phyloP scores from a whole-genome alignment of 2,329 filamentous ascomycete genomes.

The Penicillium sp. region DNA sequence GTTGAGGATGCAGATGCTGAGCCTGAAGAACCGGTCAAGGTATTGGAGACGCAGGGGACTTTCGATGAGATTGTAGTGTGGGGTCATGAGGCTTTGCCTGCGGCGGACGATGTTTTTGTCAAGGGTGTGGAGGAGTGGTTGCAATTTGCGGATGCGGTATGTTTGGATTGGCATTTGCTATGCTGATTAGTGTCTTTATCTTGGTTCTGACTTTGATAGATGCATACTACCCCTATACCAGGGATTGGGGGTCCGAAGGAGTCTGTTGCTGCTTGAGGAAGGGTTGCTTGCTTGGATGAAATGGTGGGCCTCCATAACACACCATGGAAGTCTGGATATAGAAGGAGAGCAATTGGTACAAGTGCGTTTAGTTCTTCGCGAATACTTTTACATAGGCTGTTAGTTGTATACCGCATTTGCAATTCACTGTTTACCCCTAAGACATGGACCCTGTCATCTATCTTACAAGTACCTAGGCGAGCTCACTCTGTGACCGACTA shows the following conservation, averaged over 20 bases:
- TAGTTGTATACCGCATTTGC: too few relatives aligned
- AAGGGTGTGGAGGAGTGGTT: slow-evolving; percentile 80
- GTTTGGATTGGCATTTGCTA: slow-evolving; percentile 22
- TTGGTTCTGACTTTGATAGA: slow-evolving; percentile 21
- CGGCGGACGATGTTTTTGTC: slow-evolving; percentile 65
- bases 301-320: too few relatives aligned
- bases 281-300: too few relatives aligned
- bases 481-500: too few relatives aligned
- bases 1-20: slow-evolving; percentile 47
- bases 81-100: slow-evolving; percentile 68
- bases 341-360: too few relatives aligned
- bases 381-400: too few relatives aligned
- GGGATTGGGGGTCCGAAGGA: slow-evolving; percentile 8
- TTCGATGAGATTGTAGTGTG: slow-evolving; percentile 80
- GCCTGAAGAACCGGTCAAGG: slow-evolving; percentile 50
- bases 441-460: too few relatives aligned
- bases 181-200: not conserved
- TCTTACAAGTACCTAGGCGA: too few relatives aligned
- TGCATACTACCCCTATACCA: slow-evolving; percentile 23
- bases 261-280: not conserved
- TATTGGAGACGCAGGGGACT: slow-evolving; percentile 59
- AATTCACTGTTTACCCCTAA: too few relatives aligned
- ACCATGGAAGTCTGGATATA: too few relatives aligned
- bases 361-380: too few relatives aligned
- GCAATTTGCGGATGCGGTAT: slow-evolving; percentile 64